Evolutionary conservation across 345 rosid species (phyloP).

Genomic region (Hevea brasiliensis): DNA sequence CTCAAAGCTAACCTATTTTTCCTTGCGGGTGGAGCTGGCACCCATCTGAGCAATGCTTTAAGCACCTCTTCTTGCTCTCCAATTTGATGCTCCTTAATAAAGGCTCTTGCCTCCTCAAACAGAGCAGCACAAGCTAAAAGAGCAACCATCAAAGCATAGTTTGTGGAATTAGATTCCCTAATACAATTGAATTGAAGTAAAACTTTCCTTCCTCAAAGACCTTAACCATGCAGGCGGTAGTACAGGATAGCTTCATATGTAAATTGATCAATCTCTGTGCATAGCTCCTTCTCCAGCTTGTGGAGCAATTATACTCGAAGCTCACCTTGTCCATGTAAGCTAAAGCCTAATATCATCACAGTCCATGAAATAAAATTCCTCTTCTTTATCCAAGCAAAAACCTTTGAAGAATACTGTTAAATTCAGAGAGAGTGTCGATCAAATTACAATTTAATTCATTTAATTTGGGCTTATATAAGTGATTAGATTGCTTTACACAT

Average conservation of each 20-base stretch:
- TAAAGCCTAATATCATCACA: constrained; percentile 48
- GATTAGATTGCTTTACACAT: too few relatives aligned
- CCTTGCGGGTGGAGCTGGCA: constrained; percentile 45
- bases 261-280: constrained; percentile 36
- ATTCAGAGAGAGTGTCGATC: too few relatives aligned
- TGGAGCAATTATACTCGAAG: constrained; percentile 37
- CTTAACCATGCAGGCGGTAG: constrained; percentile 42
- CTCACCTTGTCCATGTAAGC: constrained; percentile 50
- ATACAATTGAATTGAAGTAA: constrained; percentile 40
- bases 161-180: constrained; percentile 34
- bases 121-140: constrained; percentile 44
- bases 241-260: constrained; percentile 43
- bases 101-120: constrained; percentile 42
- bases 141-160: constrained; percentile 43
- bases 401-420: constrained; percentile 33
- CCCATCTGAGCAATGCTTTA: constrained; percentile 47
- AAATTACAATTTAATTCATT: too few relatives aligned
- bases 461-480: too few relatives aligned
- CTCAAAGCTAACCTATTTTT: constrained; percentile 39
- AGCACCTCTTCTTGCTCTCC: constrained; percentile 35
- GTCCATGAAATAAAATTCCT: constrained; percentile 54
- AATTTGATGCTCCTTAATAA: constrained; percentile 37
- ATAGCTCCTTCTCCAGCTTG: constrained; percentile 35
- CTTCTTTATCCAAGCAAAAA: constrained; percentile 36
- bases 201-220: constrained; percentile 45